These are phyloP conservation scores for Microthlaspi erraticum DNA, from an alignment of 345 rosid genomes.

Conservation along the genomic window DNA sequence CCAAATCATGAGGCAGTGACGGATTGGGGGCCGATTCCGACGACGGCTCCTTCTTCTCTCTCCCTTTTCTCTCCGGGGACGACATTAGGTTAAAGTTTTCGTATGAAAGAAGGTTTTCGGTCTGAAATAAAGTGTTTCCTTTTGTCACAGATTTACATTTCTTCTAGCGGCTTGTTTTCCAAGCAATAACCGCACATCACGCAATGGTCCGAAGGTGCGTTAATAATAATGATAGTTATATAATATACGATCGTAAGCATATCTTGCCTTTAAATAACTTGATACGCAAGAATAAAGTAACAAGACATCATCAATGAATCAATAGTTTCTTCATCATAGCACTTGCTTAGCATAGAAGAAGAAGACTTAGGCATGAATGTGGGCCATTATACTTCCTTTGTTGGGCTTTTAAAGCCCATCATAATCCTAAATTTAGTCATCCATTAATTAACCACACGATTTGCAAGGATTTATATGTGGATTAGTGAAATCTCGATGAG, in stretches of 20 bases:
- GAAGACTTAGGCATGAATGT: not conserved
- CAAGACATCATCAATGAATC: not conserved
- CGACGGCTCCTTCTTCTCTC: too few relatives aligned
- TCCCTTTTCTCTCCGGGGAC: too few relatives aligned
- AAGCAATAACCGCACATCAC: slow-evolving; percentile 65
- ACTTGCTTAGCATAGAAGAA: not conserved
- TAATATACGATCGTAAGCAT: not conserved
- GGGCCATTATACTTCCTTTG: not conserved
- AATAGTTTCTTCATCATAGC: not conserved
- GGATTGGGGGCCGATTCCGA: too few relatives aligned
- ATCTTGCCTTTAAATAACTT: not conserved
- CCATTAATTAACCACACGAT: not conserved
- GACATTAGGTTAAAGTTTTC: too few relatives aligned
- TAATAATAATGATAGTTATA: not conserved
- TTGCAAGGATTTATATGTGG: not conserved
- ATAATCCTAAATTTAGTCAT: not conserved
- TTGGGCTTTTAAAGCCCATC: slow-evolving; percentile 21
- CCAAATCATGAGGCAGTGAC: too few relatives aligned
- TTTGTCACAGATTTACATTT: slow-evolving; percentile 64
- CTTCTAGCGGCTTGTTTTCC: slow-evolving; percentile 72
- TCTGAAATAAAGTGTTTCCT: slow-evolving; percentile 15
- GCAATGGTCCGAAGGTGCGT: slow-evolving; percentile 83
- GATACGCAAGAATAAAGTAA: not conserved
- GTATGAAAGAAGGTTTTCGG: not conserved
- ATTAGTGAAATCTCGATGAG: not conserved